Conservation (phyloP, 345 rosid genomes). For the Triadica sebifera region DNA sequence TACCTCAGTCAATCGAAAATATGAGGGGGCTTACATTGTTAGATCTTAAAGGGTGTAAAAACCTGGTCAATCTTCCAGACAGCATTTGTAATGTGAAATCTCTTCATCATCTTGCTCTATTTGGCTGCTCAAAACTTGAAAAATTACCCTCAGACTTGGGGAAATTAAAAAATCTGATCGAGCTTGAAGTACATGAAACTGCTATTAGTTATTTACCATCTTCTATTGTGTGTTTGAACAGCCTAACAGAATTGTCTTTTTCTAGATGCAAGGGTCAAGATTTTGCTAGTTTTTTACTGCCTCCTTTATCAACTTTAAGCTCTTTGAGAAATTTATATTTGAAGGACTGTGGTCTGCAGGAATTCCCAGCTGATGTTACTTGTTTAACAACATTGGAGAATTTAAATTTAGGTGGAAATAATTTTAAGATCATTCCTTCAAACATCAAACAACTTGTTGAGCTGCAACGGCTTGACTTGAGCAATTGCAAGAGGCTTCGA, state of each 20-base stretch:
- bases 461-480: not conserved
- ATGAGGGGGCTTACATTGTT: not conserved
- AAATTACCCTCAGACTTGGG: constrained; percentile 1
- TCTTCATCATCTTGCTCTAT: not conserved
- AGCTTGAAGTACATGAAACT: constrained; percentile 3
- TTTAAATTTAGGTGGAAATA: not conserved
- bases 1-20: not conserved
- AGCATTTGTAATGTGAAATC: not conserved
- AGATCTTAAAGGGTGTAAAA: constrained; percentile 1
- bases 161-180: not conserved
- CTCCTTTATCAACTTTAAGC: not conserved
- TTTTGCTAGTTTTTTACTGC: not conserved
- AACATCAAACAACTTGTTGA: constrained; percentile 10
- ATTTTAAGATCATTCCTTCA: constrained; percentile 2
- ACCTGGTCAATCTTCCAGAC: not conserved
- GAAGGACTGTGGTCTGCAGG: not conserved
- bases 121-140: constrained; percentile 6
- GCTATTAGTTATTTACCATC: not conserved
- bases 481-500: not conserved
- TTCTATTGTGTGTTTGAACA: not conserved
- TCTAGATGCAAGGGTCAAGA: not conserved
- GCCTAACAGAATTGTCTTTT: not conserved
- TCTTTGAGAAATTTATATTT: not conserved
- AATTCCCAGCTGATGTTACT: not conserved
- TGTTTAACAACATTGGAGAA: not conserved